Conservation (phyloP, 2,329 filamentous ascomycete genomes). For the Phaeosphaeriaceae sp. region DNA sequence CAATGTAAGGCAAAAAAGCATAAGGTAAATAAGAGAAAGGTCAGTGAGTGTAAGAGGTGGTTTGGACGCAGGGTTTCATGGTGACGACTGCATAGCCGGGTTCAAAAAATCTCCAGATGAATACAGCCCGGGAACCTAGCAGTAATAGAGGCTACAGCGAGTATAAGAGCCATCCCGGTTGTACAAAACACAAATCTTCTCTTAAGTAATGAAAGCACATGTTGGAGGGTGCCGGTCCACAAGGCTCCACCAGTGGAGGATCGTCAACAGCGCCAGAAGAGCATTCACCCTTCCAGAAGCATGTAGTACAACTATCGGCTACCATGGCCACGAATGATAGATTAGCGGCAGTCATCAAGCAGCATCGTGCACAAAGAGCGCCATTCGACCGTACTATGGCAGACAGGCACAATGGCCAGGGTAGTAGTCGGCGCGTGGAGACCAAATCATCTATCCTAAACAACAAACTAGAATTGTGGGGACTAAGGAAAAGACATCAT, state of each 20-base stretch:
- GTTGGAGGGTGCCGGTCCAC: slow-evolving; percentile 15
- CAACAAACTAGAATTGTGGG: slow-evolving; percentile 21
- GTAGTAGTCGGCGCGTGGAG: slow-evolving; percentile 7
- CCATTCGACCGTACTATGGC: slow-evolving; percentile 38
- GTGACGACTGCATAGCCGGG: slow-evolving; percentile 10
- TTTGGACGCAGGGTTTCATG: slow-evolving; percentile 26
- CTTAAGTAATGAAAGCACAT: slow-evolving; percentile 28
- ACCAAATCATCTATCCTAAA: slow-evolving; percentile 37
- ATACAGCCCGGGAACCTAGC: slow-evolving; percentile 3
- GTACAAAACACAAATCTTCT: slow-evolving; percentile 14
- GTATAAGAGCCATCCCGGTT: slow-evolving; percentile 32
- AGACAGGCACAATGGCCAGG: slow-evolving; percentile 16
- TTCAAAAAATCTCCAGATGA: slow-evolving; percentile 7
- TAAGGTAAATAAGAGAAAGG: slow-evolving; percentile 8
- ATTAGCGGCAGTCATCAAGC: slow-evolving; percentile 25
- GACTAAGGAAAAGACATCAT: slow-evolving; percentile 13
- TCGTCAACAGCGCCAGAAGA: slow-evolving; percentile 22
- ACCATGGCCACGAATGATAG: slow-evolving; percentile 20
- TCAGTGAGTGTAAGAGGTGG: slow-evolving; percentile 12
- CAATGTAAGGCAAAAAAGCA: background rate
- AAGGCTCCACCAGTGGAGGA: slow-evolving; percentile 17
- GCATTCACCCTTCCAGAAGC: slow-evolving; percentile 36
- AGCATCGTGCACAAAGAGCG: slow-evolving; percentile 19
- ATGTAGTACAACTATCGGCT: slow-evolving; percentile 26
- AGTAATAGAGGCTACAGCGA: slow-evolving; percentile 16